Evolutionary conservation across 768 basidiomycete genomes (phyloP).

Genomic region (Inosperma sp.): DNA sequence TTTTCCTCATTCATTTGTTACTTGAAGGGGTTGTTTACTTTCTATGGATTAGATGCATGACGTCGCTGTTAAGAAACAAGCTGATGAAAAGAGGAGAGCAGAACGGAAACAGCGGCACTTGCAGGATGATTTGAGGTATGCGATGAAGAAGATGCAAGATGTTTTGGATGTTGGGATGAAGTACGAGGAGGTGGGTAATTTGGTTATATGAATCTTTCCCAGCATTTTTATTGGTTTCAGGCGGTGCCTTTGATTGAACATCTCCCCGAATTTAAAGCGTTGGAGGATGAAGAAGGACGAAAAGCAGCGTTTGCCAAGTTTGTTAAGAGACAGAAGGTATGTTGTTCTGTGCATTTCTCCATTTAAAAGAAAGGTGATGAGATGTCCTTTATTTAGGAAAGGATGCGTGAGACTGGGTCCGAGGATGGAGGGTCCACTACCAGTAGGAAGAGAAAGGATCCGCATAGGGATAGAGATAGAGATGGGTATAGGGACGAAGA

Average conservation of each 20-base stretch:
- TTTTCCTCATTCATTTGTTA: constrained; percentile 9
- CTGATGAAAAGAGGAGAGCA: constrained; percentile 80
- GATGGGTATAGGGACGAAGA: constrained; percentile 46
- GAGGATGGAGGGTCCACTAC: constrained; percentile 84
- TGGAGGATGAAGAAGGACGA: constrained; percentile 84
- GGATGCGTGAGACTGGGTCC: constrained; percentile 67
- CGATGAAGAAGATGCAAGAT: constrained; percentile 83
- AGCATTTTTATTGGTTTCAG: constrained; percentile 34
- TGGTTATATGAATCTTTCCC: background rate
- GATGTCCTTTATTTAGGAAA: no score
- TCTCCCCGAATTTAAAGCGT: constrained; percentile 78
- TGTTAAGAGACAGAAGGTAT: constrained; percentile 84
- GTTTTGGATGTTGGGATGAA: constrained; percentile 68
- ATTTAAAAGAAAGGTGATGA: background rate
- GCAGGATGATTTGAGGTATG: constrained; percentile 95
- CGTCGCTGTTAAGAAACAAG: constrained; percentile 65
- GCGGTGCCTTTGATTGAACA: constrained; percentile 72
- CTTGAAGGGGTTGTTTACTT: background rate
- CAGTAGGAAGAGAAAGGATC: constrained; percentile 78
- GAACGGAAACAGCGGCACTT: constrained; percentile 83
- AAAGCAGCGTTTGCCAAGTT: constrained; percentile 83
- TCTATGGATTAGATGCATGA: constrained; percentile 56
- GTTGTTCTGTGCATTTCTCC: constrained; percentile 10
- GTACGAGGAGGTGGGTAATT: constrained; percentile 70
- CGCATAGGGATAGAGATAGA: constrained; percentile 44